Conservation (phyloP, 2,329 filamentous ascomycete genomes). For the Verticillium dahliae region DNA sequence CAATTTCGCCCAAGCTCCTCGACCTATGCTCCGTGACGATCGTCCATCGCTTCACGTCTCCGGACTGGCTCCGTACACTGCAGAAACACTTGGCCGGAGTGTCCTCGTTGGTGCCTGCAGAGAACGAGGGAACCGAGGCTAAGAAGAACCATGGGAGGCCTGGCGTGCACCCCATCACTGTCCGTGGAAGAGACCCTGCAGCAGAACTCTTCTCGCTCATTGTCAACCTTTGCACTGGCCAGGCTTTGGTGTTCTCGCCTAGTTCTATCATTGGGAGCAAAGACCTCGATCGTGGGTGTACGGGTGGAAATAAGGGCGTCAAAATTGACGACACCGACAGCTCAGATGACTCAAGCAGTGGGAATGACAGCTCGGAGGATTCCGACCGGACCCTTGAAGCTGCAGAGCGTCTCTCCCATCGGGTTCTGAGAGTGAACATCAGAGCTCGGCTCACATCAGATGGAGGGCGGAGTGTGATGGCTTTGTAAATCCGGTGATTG, state of each 20-base stretch:
- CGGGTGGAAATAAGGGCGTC: conserved; percentile 5
- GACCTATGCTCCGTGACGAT: conserved; percentile 67
- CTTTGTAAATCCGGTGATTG: conserved; percentile 12
- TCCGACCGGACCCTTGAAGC: conserved; percentile 6
- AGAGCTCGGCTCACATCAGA: conserved; percentile 35
- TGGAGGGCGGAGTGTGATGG: conserved; percentile 39
- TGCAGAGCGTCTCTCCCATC: conserved; percentile 23
- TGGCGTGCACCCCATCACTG: conserved; percentile 3
- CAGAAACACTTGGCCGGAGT: conserved; percentile 22
- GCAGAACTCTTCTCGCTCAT: conserved; percentile 33
- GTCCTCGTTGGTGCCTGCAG: conserved; percentile 5
- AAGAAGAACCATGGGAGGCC: conserved; percentile 2
- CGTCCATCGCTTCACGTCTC: conserved; percentile 60
- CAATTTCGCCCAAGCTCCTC: conserved; percentile 59
- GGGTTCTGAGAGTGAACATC: conserved; percentile 31
- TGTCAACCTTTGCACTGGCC: conserved; percentile 33
- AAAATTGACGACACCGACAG: not conserved
- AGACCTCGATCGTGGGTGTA: conserved; percentile 1
- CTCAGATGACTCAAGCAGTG: not conserved
- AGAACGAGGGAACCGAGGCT: not conserved
- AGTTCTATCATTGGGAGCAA: conserved; percentile 25
- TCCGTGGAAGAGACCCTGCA: conserved; percentile 14
- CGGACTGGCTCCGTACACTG: conserved; percentile 22
- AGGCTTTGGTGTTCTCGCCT: conserved; percentile 40
- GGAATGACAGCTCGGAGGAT: not conserved